A percentile compares a stretch with the other conserved stretches of the same genome.
Evolutionary conservation across 192 early-diverging fungal genomes (phyloP).

Genomic region (Coemansia sp.): DNA sequence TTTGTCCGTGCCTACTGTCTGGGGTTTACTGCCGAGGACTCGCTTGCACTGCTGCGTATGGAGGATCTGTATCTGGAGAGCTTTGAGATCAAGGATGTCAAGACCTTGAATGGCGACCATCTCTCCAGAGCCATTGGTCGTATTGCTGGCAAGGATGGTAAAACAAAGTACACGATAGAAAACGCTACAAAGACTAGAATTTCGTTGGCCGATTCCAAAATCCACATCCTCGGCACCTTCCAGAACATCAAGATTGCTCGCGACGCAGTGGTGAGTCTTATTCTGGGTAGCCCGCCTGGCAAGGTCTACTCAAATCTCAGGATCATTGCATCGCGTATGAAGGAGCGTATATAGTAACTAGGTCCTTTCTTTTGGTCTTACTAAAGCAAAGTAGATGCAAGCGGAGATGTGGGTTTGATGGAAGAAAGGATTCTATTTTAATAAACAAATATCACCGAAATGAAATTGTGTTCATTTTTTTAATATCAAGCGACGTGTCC

Average conservation of each 20-base stretch:
- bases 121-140: conserved; percentile 96
- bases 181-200: conserved; percentile 95
- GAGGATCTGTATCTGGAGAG: conserved; percentile 96
- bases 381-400: not conserved
- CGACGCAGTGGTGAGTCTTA: conserved; percentile 87
- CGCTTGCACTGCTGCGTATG: conserved; percentile 89
- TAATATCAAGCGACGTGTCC: conserved; percentile 15
- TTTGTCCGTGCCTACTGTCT: conserved; percentile 92
- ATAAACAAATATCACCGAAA: not conserved
- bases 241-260: conserved; percentile 96
- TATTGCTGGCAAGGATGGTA: conserved; percentile 96
- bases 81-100: conserved; percentile 98
- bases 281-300: conserved; percentile 93
- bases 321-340: conserved; percentile 85
- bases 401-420: not conserved
- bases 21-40: conserved; percentile 94
- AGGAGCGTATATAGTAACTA: conserved; percentile 82
- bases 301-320: conserved; percentile 93
- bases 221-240: conserved; percentile 94
- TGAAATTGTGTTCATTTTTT: not conserved
- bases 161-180: conserved; percentile 97
- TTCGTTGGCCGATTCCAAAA: conserved; percentile 95
- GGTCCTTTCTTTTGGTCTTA: conserved; percentile 4
- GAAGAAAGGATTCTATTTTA: not conserved
- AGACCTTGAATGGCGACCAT: conserved; percentile 93